These are phyloP conservation scores for Mycosphaerella sp. DNA, from an alignment of 2,329 filamentous ascomycete species.

Conservation along the genomic window DNA sequence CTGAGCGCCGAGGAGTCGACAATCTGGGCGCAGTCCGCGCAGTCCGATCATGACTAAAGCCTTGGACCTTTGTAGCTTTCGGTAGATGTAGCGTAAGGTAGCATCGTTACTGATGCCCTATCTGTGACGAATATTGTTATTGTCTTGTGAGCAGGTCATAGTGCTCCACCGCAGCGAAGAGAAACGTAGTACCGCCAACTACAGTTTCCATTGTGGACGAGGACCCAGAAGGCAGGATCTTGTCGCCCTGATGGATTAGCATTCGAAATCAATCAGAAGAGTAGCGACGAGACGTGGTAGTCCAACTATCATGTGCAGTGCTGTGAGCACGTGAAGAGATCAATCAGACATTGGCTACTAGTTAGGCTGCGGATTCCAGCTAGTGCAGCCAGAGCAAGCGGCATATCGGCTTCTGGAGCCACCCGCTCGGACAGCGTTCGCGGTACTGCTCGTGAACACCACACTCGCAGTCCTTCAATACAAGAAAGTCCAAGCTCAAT, in stretches of 20 bases:
- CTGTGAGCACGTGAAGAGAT: no score
- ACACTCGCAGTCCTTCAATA: neutral
- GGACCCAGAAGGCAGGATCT: neutral
- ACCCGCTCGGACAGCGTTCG: neutral
- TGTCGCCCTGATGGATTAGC: neutral
- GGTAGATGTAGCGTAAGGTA: neutral
- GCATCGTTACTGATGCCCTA: neutral
- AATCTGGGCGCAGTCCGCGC: neutral
- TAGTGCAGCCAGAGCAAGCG: neutral
- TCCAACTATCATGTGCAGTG: no score
- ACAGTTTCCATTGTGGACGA: neutral
- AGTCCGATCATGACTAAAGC: neutral
- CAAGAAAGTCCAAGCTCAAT: neutral
- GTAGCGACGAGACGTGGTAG: no score
- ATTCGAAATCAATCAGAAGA: no score
- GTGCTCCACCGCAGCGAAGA: neutral
- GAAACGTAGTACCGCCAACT: neutral
- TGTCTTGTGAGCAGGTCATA: neutral
- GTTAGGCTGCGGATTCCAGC: neutral
- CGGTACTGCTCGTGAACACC: neutral
- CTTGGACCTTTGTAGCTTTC: neutral
- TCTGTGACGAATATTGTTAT: neutral
- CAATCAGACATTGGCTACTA: no score
- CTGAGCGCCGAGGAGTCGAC: neutral
- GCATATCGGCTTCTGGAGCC: neutral